A percentile compares a stretch with the other conserved stretches of the same genome.
Evolutionary conservation across 768 basidiomycete species (phyloP).

Genomic region (Tricholoma matsutake): DNA sequence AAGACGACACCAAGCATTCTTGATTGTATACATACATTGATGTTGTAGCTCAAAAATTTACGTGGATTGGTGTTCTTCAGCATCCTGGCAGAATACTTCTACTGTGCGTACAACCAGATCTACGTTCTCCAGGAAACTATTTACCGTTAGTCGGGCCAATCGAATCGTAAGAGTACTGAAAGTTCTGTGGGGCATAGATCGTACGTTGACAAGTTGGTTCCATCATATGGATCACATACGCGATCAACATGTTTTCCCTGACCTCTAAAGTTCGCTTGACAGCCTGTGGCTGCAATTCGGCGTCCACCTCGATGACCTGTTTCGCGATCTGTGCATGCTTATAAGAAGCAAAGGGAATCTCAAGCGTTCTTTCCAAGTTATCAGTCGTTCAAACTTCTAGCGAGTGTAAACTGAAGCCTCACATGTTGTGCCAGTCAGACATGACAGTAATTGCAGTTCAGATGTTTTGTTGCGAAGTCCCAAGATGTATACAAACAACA

Average conservation of each 20-base stretch:
- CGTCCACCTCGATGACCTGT: conserved; percentile 83
- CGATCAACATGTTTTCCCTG: conserved; percentile 66
- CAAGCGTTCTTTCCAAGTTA: conserved; percentile 45
- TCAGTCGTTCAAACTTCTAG: conserved; percentile 6
- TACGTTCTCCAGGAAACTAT: conserved; percentile 86
- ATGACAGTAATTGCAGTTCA: too few species aligned
- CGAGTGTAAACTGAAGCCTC: conserved; percentile 18
- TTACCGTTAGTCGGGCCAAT: conserved; percentile 78
- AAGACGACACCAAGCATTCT: neutral
- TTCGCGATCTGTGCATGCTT: conserved; percentile 81
- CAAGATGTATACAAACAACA: too few species aligned
- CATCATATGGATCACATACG: conserved; percentile 47
- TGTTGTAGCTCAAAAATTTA: conserved; percentile 4
- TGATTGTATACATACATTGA: neutral
- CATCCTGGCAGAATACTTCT: conserved; percentile 73
- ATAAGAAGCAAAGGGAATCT: conserved; percentile 72
- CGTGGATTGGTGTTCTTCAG: conserved; percentile 30
- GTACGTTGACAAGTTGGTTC: neutral
- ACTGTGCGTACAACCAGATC: conserved; percentile 84
- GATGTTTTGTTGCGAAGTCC: too few species aligned
- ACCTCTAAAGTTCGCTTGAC: conserved; percentile 72
- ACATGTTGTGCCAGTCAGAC: conserved; percentile 55
- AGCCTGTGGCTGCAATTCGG: conserved; percentile 76
- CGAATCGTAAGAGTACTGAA: conserved; percentile 81
- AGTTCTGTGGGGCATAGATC: conserved; percentile 39